Conservation (phyloP, 352 stramenopile genomes). For the Pythium dissimile region DNA sequence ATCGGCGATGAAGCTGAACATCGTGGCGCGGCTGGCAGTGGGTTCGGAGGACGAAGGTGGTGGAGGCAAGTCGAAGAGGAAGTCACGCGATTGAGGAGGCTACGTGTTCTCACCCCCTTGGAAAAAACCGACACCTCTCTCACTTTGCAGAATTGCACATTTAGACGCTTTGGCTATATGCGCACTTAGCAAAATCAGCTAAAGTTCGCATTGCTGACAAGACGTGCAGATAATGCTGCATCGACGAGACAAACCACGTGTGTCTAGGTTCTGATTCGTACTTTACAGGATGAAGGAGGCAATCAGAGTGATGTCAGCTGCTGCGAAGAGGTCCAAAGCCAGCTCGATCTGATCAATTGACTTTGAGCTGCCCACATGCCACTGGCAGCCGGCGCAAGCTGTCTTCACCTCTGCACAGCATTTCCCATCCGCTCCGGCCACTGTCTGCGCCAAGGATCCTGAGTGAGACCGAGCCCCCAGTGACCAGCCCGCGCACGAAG, state of each 20-base stretch:
- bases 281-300: not conserved
- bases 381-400: not conserved
- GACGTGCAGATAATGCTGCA: no score
- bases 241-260: not conserved
- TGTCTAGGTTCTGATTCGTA: slow-evolving; percentile 4
- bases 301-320: slow-evolving; percentile 1
- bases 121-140: slow-evolving; percentile 8
- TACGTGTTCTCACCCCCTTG: slow-evolving; percentile 12
- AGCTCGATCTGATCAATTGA: slow-evolving; percentile 7
- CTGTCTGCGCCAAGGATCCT: no score
- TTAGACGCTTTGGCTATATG: not conserved
- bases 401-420: no score
- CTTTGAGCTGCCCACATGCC: slow-evolving; percentile 4
- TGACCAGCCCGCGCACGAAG: no score
- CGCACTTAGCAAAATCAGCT: not conserved
- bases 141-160: slow-evolving; percentile 8
- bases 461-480: no score
- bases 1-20: slow-evolving; percentile 89
- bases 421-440: no score
- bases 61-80: not conserved
- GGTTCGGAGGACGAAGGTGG: not conserved
- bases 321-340: slow-evolving; percentile 1
- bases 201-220: not conserved
- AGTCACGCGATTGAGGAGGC: not conserved
- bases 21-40: slow-evolving; percentile 16